These are phyloP conservation scores for Cytospora piceae DNA, from an alignment of 2,329 filamentous ascomycete genomes.

Conservation along the genomic window DNA sequence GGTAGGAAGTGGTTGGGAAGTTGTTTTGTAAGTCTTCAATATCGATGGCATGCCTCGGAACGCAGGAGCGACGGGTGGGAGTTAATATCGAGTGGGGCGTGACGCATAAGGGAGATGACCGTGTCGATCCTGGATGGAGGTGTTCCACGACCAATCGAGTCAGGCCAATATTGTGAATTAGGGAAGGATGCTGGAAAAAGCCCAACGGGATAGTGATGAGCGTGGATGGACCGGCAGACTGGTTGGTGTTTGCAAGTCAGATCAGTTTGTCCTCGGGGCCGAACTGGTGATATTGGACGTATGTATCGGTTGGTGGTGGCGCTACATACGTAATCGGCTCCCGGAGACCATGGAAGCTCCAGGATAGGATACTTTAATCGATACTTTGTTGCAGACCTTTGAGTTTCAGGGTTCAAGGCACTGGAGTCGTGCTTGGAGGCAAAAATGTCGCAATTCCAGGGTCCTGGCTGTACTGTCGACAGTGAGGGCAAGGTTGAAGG, in stretches of 20 bases:
- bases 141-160: constrained; percentile 17
- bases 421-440: neutral
- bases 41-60: constrained; percentile 23
- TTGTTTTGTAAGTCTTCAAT: constrained; percentile 10
- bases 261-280: neutral
- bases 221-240: constrained; percentile 9
- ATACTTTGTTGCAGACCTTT: neutral
- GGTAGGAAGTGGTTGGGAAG: constrained; percentile 12
- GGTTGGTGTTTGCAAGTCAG: neutral
- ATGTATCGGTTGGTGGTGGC: neutral
- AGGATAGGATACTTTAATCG: neutral
- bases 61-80: constrained; percentile 11
- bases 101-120: constrained; percentile 23
- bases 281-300: neutral
- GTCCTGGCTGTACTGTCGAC: neutral
- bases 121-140: constrained; percentile 23
- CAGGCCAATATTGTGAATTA: constrained; percentile 11
- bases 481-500: too few species aligned
- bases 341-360: neutral
- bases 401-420: neutral
- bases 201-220: constrained; percentile 27
- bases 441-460: neutral
- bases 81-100: constrained; percentile 16
- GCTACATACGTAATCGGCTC: neutral
- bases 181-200: neutral